Percentiles rank a stretch among this genome's conserved stretches.
phyloP scores from a whole-genome alignment of 169 alveolate species.

The Eimeria maxima region DNA sequence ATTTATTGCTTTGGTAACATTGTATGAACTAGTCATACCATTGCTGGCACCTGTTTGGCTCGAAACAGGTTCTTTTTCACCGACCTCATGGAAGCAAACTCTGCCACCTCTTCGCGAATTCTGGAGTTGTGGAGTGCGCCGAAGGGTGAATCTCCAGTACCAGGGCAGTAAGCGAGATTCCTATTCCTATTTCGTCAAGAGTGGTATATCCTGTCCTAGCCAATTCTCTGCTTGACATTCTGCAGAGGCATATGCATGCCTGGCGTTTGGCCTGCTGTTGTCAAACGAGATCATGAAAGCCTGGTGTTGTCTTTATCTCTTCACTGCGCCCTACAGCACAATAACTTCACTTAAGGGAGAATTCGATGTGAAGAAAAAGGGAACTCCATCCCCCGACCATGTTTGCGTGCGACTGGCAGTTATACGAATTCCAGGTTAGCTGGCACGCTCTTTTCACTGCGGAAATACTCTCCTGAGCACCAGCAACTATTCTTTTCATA shows the following conservation, averaged over 20 bases:
- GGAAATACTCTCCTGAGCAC: not conserved
- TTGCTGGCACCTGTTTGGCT: not conserved
- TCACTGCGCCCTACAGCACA: conserved; percentile 26
- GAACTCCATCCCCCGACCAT: conserved; percentile 19
- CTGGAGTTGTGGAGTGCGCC: conserved; percentile 9
- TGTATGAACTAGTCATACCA: not conserved
- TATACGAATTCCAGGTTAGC: conserved; percentile 61
- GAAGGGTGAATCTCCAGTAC: not conserved
- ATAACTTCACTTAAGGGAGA: conserved; percentile 57
- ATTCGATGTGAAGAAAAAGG: conserved; percentile 23
- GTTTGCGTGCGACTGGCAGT: conserved; percentile 69
- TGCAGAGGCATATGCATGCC: not conserved
- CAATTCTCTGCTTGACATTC: not conserved
- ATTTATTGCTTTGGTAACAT: not conserved
- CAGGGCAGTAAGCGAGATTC: conserved; percentile 22
- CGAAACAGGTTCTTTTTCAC: conserved; percentile 62
- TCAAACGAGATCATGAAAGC: not conserved
- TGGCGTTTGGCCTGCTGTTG: not conserved
- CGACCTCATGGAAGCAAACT: conserved; percentile 59
- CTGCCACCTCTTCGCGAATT: conserved; percentile 42
- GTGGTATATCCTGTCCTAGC: not conserved
- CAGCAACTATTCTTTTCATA: not conserved
- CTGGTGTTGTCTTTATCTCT: not conserved
- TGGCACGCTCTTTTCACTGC: not conserved
- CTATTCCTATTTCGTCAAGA: not conserved